Percentiles rank a stretch among this genome's conserved stretches.
Conservation (phyloP, 129 eudicot genomes). For the Glebionis coronaria region DNA sequence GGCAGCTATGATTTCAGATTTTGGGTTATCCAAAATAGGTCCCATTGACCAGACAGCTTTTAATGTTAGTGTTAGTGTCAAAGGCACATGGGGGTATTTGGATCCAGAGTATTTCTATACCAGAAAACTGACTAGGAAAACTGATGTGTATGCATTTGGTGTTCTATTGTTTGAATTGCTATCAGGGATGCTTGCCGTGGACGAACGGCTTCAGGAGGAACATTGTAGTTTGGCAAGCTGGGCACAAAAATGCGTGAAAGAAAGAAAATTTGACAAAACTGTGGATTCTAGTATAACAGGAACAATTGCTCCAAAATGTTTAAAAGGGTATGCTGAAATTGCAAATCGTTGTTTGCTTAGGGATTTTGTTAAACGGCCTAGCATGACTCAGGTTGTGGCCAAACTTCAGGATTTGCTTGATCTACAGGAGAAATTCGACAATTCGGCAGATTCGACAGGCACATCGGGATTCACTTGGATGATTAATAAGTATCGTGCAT, state of each 20-base stretch:
- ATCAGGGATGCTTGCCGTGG: slow-evolving; percentile 27
- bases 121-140: slow-evolving; percentile 21
- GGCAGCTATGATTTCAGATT: slow-evolving; percentile 22
- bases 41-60: slow-evolving; percentile 8
- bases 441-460: neutral
- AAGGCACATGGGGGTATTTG: slow-evolving; percentile 33
- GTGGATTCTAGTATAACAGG: slow-evolving; percentile 3
- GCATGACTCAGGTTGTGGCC: slow-evolving; percentile 29
- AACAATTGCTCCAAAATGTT: slow-evolving; percentile 5
- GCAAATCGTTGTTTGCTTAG: slow-evolving; percentile 20
- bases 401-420: slow-evolving; percentile 20
- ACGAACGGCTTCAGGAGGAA: neutral
- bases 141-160: slow-evolving; percentile 30
- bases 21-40: slow-evolving; percentile 21
- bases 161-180: slow-evolving; percentile 26
- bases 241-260: slow-evolving; percentile 24
- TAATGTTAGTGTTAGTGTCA: neutral
- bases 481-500: neutral
- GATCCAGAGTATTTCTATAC: slow-evolving; percentile 29
- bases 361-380: slow-evolving; percentile 12
- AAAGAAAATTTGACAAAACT: slow-evolving; percentile 14
- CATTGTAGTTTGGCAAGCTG: slow-evolving; percentile 26
- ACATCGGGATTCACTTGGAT: neutral
- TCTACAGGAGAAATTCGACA: slow-evolving; percentile 1
- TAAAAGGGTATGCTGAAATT: slow-evolving; percentile 5